Conservation (phyloP, 257 asterid genomes). For the Capsicum rhomboideum region DNA sequence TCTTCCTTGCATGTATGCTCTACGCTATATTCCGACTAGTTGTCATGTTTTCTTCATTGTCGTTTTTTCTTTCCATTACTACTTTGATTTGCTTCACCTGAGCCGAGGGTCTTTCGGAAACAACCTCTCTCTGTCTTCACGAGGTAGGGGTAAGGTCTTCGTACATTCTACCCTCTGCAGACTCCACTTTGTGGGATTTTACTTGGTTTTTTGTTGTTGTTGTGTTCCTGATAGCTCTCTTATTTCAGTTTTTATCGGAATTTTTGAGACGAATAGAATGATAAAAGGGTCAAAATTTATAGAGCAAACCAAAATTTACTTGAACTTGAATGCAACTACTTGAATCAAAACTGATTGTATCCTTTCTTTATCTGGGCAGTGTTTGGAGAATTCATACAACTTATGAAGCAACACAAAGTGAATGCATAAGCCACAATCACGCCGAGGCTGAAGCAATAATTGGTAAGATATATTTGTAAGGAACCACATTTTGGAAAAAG, state of each 20-base stretch:
- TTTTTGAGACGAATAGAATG: not conserved
- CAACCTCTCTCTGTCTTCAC: no score
- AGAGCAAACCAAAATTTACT: not conserved
- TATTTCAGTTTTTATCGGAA: not conserved
- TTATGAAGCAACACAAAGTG: slow-evolving; percentile 23
- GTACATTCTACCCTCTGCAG: no score
- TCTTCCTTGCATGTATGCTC: no score
- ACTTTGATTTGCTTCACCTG: no score
- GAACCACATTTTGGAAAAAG: not conserved
- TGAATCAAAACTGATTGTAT: not conserved
- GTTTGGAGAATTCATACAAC: slow-evolving; percentile 27
- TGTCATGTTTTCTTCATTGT: no score
- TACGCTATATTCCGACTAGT: no score
- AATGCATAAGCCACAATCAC: slow-evolving; percentile 6
- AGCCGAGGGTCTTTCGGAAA: no score
- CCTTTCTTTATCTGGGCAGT: slow-evolving; percentile 4
- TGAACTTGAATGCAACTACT: not conserved
- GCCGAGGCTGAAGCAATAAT: not conserved
- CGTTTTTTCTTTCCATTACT: no score
- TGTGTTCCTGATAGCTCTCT: not conserved
- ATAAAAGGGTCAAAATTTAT: not conserved
- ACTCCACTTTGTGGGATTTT: no score
- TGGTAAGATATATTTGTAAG: not conserved
- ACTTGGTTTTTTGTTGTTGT: no score
- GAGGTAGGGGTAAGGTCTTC: no score